Evolutionary conservation across 768 basidiomycete species (phyloP).

Genomic region (Lactarius sanguifluus): DNA sequence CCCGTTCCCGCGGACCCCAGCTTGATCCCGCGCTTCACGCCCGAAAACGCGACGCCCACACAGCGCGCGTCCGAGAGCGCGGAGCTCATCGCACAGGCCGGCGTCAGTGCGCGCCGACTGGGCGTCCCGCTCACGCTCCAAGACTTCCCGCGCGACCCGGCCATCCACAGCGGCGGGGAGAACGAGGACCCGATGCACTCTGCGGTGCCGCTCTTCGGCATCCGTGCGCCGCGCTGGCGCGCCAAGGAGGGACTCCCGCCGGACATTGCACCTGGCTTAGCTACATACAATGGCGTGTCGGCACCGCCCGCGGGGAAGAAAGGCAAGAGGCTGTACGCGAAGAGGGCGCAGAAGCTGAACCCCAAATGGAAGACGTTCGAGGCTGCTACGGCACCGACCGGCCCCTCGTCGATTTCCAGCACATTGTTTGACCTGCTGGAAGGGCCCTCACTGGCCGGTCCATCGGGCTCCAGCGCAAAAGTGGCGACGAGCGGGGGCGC

Average conservation of each 20-base stretch:
- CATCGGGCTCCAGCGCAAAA: not conserved
- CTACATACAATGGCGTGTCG: not conserved
- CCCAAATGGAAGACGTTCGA: not conserved
- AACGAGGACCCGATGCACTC: slow-evolving; percentile 14
- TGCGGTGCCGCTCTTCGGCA: slow-evolving; percentile 10
- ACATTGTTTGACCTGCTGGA: not conserved
- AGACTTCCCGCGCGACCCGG: slow-evolving; percentile 15
- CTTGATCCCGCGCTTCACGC: slow-evolving; percentile 9
- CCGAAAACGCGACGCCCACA: not conserved
- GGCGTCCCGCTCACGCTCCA: slow-evolving; percentile 22
- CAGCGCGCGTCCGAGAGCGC: slow-evolving; percentile 16
- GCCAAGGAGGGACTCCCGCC: slow-evolving; percentile 4
- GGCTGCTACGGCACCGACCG: not conserved
- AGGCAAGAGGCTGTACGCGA: not conserved
- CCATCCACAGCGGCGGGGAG: not conserved
- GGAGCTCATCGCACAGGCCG: slow-evolving; percentile 15
- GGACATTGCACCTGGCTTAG: not conserved
- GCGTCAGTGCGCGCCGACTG: slow-evolving; percentile 10
- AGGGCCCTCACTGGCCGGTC: not conserved
- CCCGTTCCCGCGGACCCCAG: slow-evolving; percentile 23
- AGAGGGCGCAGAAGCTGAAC: not conserved
- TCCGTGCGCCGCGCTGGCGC: slow-evolving; percentile 19
- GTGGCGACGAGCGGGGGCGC: not conserved
- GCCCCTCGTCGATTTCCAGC: not conserved
- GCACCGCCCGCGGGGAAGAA: not conserved